These are phyloP conservation scores for Athelia sp. DNA, from an alignment of 1,284 basidiomycete species.

Conservation along the genomic window DNA sequence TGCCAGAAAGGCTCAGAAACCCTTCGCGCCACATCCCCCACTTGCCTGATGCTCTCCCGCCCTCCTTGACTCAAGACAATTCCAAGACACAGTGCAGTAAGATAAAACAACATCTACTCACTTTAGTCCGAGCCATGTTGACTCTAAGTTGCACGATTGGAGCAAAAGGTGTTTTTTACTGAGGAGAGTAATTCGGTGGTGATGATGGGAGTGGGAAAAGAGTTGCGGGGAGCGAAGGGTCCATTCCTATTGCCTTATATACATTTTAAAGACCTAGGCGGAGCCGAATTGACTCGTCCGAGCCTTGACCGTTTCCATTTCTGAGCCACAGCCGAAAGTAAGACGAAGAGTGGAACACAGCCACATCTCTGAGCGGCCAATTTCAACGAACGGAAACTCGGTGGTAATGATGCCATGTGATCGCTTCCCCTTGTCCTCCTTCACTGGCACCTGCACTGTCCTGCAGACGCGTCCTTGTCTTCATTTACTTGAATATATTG, in stretches of 20 bases:
- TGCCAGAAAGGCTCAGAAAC: neutral
- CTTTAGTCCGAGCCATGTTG: slow-evolving; percentile 31
- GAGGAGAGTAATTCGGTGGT: too few species aligned
- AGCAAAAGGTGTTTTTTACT: neutral
- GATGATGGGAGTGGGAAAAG: neutral
- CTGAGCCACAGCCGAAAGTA: neutral
- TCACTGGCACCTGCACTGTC: too few species aligned
- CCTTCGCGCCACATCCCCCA: neutral
- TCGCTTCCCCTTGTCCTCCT: too few species aligned
- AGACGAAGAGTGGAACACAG: neutral
- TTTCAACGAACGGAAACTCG: too few species aligned
- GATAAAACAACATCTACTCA: neutral
- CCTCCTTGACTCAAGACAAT: neutral
- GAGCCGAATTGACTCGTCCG: neutral
- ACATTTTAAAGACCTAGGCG: neutral
- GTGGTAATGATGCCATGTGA: too few species aligned
- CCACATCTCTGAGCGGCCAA: neutral
- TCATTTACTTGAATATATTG: too few species aligned
- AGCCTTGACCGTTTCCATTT: neutral
- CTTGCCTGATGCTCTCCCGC: neutral
- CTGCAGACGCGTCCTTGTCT: too few species aligned
- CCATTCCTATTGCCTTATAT: neutral
- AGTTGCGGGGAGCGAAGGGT: neutral
- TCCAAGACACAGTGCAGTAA: neutral
- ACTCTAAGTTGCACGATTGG: neutral